phyloP scores from a whole-genome alignment of 2,329 filamentous ascomycete genomes.

The Aphanoascus verrucosus region DNA sequence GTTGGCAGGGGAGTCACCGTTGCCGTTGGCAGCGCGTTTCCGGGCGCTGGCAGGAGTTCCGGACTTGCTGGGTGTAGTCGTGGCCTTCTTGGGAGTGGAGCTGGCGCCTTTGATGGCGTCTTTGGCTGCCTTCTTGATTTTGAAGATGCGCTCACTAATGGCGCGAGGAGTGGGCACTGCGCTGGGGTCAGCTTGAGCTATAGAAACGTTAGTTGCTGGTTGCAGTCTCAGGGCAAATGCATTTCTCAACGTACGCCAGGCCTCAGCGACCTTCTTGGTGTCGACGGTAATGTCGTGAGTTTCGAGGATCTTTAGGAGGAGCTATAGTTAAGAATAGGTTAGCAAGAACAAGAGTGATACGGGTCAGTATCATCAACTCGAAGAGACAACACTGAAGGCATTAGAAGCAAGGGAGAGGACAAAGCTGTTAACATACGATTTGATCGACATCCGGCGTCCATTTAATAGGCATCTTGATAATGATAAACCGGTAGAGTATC shows the following conservation, averaged over 20 bases:
- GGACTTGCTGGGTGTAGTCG: neutral
- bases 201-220: neutral
- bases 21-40: slow-evolving; percentile 6
- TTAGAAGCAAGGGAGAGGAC: neutral
- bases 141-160: slow-evolving; percentile 30
- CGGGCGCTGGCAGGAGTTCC: slow-evolving; percentile 8
- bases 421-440: slow-evolving; percentile 20
- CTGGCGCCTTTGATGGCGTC: slow-evolving; percentile 8
- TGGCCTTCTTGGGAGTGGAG: slow-evolving; percentile 16
- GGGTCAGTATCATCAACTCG: neutral
- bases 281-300: slow-evolving; percentile 30
- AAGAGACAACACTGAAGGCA: neutral
- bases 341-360: neutral
- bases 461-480: slow-evolving; percentile 26
- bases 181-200: slow-evolving; percentile 16
- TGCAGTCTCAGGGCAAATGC: neutral
- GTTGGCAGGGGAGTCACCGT: neutral
- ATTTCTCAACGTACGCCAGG: slow-evolving; percentile 29
- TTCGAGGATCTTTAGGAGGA: slow-evolving; percentile 33
- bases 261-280: slow-evolving; percentile 25
- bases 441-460: slow-evolving; percentile 32
- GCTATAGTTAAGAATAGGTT: slow-evolving; percentile 19
- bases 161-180: slow-evolving; percentile 31
- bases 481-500: neutral
- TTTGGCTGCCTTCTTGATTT: slow-evolving; percentile 22